Evolutionary conservation across 768 basidiomycete species (phyloP).

Genomic region (Mycena galopus): DNA sequence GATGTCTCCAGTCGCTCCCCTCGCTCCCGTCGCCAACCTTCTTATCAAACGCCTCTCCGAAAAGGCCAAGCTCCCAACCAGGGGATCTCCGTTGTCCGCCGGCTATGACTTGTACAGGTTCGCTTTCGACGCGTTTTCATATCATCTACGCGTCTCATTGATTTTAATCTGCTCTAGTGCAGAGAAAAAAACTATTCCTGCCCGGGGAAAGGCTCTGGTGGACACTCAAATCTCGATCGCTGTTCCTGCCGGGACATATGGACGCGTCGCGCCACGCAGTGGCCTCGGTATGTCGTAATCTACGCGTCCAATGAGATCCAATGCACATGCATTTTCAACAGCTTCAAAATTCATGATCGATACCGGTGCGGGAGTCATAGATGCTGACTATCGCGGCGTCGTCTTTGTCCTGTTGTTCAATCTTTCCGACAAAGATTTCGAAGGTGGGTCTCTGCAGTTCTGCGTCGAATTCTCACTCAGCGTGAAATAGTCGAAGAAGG

Average conservation of each 20-base stretch:
- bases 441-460: conserved; percentile 61
- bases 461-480: neutral
- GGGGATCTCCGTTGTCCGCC: conserved; percentile 88
- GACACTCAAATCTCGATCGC: conserved; percentile 95
- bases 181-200: conserved; percentile 86
- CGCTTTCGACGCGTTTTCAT: conserved; percentile 36
- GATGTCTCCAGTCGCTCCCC: conserved; percentile 57
- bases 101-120: conserved; percentile 97
- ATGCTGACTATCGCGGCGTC: conserved; percentile 94
- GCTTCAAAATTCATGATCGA: conserved; percentile 98
- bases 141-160: conserved; percentile 11
- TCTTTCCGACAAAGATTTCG: conserved; percentile 89
- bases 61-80: conserved; percentile 86
- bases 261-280: conserved; percentile 95
- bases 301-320: neutral
- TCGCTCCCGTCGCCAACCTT: conserved; percentile 63
- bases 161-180: conserved; percentile 64
- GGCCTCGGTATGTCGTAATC: conserved; percentile 81
- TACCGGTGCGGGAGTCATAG: conserved; percentile 97
- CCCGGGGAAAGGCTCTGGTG: conserved; percentile 90
- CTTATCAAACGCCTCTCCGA: conserved; percentile 89
- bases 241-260: conserved; percentile 94
- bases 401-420: conserved; percentile 96
- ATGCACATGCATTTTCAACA: conserved; percentile 44
- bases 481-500: conserved; percentile 81